Evolutionary conservation across 2,329 filamentous ascomycete genomes (phyloP), one percentile per base, ranked within the genome.

Genomic region (Fusarium compactum): DNA sequence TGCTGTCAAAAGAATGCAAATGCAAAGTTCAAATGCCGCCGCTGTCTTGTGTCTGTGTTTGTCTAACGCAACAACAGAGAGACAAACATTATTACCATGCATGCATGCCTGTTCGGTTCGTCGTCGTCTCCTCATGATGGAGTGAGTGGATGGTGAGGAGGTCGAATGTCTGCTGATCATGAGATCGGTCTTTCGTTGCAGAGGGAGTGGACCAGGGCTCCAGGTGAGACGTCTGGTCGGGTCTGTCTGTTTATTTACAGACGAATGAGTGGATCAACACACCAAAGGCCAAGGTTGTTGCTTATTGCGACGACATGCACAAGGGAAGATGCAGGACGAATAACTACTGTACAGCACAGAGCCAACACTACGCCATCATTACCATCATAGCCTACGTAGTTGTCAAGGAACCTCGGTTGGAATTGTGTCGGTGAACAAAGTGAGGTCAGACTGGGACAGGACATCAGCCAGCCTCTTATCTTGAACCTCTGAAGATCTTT

Each of bases 151-250:
- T 38, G 34, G 34, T n/a, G 34, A 38, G 18, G 34, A 38, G 18
- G 34, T 70, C 46, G 27, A 63, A 66, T 52, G 55, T 70, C 46
- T 67, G 58, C 60, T 64, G 62, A 72, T 72, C 69, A 72, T 72
- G 69, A 58, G 65, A 65, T 70, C 65, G 34, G 52, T 32, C 41
- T 63, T 67, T 22, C 44, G 62, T 41, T 67, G 16, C 34, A 58
- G 58, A 58, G 52, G 32, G 44, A 46, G 68, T 65, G 69, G 61
- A 48, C 51, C 51, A 58, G 46, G 53, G 54, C 30, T 40, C 34
- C 16, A 46, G 46, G 43, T 65, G 67, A 68, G 59, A 68, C 38
- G 63, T 47, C 50, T 52, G 58, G 46, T 51, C 63, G 59, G 46
- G 44, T 58, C 50, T 53, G 22, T n/a, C 47, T 70, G 59, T 54